Evolutionary conservation across 306 rosid species (phyloP).

Genomic region (Carpinus viminea): DNA sequence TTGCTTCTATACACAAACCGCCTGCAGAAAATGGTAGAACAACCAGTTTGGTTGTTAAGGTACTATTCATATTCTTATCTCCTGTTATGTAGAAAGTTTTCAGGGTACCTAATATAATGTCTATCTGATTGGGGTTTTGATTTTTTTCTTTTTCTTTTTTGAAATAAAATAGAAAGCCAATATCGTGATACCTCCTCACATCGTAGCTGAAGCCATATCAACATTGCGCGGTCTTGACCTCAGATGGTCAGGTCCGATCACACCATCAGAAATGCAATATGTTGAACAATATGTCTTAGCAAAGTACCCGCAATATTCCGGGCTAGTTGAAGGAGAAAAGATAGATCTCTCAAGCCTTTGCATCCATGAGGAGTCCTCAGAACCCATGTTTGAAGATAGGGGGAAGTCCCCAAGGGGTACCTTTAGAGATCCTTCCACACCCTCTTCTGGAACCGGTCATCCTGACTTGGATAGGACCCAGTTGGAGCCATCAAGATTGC

Average conservation of each 20-base stretch:
- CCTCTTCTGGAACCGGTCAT: slow-evolving; percentile 49
- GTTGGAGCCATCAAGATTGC: slow-evolving; percentile 75
- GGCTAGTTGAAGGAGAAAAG: slow-evolving; percentile 55
- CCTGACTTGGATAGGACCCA: slow-evolving; percentile 73
- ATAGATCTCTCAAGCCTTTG: slow-evolving; percentile 58
- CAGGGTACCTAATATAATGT: neutral
- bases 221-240: slow-evolving; percentile 61
- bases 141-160: neutral
- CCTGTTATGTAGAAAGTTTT: neutral
- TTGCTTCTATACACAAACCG: slow-evolving; percentile 49
- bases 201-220: slow-evolving; percentile 79
- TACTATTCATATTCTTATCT: slow-evolving; percentile 21
- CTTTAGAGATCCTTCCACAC: slow-evolving; percentile 45
- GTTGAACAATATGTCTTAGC: slow-evolving; percentile 80
- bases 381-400: slow-evolving; percentile 45
- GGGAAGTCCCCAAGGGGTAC: slow-evolving; percentile 52
- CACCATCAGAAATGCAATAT: slow-evolving; percentile 77
- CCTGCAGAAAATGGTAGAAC: slow-evolving; percentile 59
- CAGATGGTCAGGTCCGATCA: slow-evolving; percentile 92
- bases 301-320: slow-evolving; percentile 78
- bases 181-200: slow-evolving; percentile 62
- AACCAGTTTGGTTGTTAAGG: slow-evolving; percentile 86
- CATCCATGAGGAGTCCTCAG: slow-evolving; percentile 60
- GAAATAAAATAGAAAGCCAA: slow-evolving; percentile 50
- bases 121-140: slow-evolving; percentile 12